Conservation (phyloP, 176 grass and related monocot genomes). For the Chrysopogon serrulatus region DNA sequence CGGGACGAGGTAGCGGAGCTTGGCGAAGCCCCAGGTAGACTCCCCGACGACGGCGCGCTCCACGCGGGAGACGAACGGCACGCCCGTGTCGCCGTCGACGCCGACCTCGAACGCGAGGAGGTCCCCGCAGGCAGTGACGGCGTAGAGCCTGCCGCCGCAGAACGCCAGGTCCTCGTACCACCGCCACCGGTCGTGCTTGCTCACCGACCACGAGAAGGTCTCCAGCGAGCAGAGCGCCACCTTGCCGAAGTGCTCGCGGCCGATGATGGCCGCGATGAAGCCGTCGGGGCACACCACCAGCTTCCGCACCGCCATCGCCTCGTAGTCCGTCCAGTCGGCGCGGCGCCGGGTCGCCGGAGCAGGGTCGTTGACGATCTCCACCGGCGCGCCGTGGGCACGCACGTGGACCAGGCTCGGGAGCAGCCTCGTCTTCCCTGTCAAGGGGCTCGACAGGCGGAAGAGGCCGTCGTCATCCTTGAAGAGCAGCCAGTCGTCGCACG, state of each 20-base stretch:
- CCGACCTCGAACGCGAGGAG: slow-evolving; percentile 14
- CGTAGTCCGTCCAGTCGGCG: no score
- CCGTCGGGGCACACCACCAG: background rate
- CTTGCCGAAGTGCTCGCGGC: background rate
- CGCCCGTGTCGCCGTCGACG: background rate
- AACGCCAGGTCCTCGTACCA: slow-evolving; percentile 13
- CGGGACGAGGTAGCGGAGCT: slow-evolving; percentile 7
- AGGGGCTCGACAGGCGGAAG: background rate
- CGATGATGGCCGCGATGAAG: background rate
- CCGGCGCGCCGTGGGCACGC: background rate
- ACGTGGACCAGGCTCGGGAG: background rate
- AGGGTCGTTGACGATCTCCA: background rate
- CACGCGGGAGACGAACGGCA: no score
- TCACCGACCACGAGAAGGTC: background rate
- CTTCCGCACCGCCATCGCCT: background rate
- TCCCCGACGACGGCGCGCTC: no score
- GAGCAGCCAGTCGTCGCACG: background rate
- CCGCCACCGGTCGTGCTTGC: background rate
- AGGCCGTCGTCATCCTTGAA: background rate
- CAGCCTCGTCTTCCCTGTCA: background rate
- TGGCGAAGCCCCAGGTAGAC: no score
- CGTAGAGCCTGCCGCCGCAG: background rate
- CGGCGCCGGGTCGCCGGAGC: background rate
- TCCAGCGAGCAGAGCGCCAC: background rate
- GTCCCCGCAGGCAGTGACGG: background rate